Percentiles rank a stretch among this genome's conserved stretches.
Evolutionary conservation across 352 stramenopile species (phyloP).

Genomic region (Phytophthora boehmeriae): DNA sequence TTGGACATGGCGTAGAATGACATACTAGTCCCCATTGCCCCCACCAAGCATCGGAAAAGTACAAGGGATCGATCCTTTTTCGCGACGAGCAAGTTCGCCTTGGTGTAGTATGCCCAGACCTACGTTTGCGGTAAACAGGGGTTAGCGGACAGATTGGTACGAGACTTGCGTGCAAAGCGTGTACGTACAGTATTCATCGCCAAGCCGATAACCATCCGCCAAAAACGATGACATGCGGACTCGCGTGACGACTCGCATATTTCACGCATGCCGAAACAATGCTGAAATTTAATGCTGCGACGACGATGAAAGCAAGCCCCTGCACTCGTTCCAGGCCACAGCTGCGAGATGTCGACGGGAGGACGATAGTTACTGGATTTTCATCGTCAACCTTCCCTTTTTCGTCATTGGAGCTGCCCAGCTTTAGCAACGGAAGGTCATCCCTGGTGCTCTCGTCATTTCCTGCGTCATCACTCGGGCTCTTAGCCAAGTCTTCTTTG

Average conservation of each 20-base stretch:
- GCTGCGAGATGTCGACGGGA: slow-evolving; percentile 2
- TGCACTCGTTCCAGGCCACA: slow-evolving; percentile 25
- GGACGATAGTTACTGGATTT: slow-evolving; percentile 9
- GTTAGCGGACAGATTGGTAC: not conserved
- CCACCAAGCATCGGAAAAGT: slow-evolving; percentile 53
- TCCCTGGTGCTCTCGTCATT: slow-evolving; percentile 1
- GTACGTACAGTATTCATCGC: slow-evolving; percentile 50
- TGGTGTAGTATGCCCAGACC: slow-evolving; percentile 38
- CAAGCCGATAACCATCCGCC: slow-evolving; percentile 52
- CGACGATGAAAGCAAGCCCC: slow-evolving; percentile 45
- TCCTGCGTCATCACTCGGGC: not conserved
- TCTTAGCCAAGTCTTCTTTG: not conserved
- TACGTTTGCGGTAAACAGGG: slow-evolving; percentile 12
- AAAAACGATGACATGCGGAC: slow-evolving; percentile 60
- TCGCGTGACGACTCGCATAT: slow-evolving; percentile 43
- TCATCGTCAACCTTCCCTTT: slow-evolving; percentile 12
- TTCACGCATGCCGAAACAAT: slow-evolving; percentile 65
- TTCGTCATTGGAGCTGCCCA: not conserved
- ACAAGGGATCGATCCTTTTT: slow-evolving; percentile 36
- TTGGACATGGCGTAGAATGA: slow-evolving; percentile 64
- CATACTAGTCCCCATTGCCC: slow-evolving; percentile 45
- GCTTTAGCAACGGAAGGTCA: slow-evolving; percentile 20
- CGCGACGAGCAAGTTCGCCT: slow-evolving; percentile 40
- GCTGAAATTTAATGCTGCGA: slow-evolving; percentile 64
- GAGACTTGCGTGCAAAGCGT: not conserved